A percentile compares a stretch with the other conserved stretches of the same genome.
Evolutionary conservation across 208 protist genomes (phyloP).

Genomic region (Blechomonas ayalai): DNA sequence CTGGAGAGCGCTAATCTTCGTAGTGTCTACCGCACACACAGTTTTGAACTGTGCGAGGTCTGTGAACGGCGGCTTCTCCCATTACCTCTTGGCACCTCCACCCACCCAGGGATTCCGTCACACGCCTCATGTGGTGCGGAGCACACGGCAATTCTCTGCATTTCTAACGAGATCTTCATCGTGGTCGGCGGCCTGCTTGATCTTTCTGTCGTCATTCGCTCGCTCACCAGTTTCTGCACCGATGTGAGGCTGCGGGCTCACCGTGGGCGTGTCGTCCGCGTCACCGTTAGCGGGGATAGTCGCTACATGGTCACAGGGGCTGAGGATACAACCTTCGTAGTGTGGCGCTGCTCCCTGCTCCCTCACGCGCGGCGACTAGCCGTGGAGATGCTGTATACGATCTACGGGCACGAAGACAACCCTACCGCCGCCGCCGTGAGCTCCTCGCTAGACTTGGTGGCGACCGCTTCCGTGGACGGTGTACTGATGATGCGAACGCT

Average conservation of each 20-base stretch:
- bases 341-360: slow-evolving; percentile 66
- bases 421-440: slow-evolving; percentile 70
- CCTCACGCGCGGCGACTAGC: slow-evolving; percentile 24
- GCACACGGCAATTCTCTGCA: slow-evolving; percentile 48
- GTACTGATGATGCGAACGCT: slow-evolving; percentile 78
- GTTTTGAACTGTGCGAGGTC: slow-evolving; percentile 60
- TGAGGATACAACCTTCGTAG: slow-evolving; percentile 88
- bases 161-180: slow-evolving; percentile 62
- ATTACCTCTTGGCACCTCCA: slow-evolving; percentile 48
- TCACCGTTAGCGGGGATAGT: slow-evolving; percentile 62
- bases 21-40: slow-evolving; percentile 17
- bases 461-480: slow-evolving; percentile 73
- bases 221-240: slow-evolving; percentile 22
- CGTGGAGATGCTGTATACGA: slow-evolving; percentile 60
- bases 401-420: slow-evolving; percentile 82
- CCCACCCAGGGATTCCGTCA: too few relatives aligned
- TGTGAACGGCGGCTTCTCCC: slow-evolving; percentile 45
- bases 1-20: neutral
- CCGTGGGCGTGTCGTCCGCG: slow-evolving; percentile 55
- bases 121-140: slow-evolving; percentile 18
- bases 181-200: slow-evolving; percentile 79
- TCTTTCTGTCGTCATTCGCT: slow-evolving; percentile 64
- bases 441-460: slow-evolving; percentile 65
- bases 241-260: slow-evolving; percentile 72
- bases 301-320: slow-evolving; percentile 77